Evolutionary conservation across 2,329 filamentous ascomycete species (phyloP).

Genomic region (Sordariomycetes sp.): DNA sequence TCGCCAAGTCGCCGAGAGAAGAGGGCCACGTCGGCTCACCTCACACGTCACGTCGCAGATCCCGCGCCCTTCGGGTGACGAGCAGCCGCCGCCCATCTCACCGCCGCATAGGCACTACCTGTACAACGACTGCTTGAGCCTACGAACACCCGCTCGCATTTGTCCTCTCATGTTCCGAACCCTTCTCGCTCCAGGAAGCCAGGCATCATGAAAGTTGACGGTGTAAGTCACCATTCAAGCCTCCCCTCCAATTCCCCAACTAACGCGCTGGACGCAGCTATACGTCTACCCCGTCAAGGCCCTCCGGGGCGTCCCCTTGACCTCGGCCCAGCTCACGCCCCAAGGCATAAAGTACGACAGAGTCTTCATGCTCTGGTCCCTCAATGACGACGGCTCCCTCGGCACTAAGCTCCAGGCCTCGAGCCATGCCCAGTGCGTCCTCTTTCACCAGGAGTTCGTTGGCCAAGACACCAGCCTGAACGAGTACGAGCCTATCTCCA

Average conservation of each 20-base stretch:
- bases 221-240: constrained; percentile 10
- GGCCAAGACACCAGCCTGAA: constrained; percentile 9
- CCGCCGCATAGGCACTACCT: background rate
- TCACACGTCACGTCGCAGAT: too few relatives aligned
- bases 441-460: constrained; percentile 51
- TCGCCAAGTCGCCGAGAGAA: too few relatives aligned
- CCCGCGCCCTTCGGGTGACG: background rate
- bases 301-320: constrained; percentile 49
- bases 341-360: constrained; percentile 58
- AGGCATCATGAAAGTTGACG: constrained; percentile 21
- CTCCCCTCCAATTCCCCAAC: background rate
- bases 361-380: constrained; percentile 57
- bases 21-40: too few relatives aligned
- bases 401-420: constrained; percentile 50
- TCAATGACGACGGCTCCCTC: constrained; percentile 24
- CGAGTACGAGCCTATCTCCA: background rate
- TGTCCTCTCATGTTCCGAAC: background rate
- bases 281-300: constrained; percentile 68
- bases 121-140: background rate
- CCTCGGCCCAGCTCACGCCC: constrained; percentile 41
- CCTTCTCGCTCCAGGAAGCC: constrained; percentile 5
- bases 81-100: background rate
- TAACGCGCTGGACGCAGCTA: constrained; percentile 23
- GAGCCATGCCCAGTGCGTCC: constrained; percentile 44
- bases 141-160: background rate